Evolutionary conservation across 176 grass and related monocot species (phyloP).

Genomic region (Aegilops bicornis): DNA sequence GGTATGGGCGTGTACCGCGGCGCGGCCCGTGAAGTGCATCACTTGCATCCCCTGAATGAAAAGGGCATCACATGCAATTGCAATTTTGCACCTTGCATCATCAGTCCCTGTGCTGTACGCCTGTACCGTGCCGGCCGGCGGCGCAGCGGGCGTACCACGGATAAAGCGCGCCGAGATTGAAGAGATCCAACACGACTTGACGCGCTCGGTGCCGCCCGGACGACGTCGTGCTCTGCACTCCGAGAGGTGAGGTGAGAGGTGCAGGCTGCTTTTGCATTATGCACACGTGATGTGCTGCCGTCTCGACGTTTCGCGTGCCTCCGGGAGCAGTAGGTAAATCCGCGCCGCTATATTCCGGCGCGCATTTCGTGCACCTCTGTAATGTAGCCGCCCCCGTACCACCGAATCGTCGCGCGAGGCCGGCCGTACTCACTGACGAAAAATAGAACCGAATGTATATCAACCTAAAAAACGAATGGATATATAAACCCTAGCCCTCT

Average conservation of each 20-base stretch:
- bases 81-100: neutral
- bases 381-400: neutral
- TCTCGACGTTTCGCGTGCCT: neutral
- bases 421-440: neutral
- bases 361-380: neutral
- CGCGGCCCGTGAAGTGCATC: neutral
- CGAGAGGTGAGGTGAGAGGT: no score
- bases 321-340: no score
- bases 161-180: neutral
- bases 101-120: no score
- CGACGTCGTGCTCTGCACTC: neutral
- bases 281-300: neutral
- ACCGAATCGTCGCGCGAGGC: neutral
- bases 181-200: neutral
- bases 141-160: neutral
- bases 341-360: no score
- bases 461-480: no score
- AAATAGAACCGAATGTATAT: no score
- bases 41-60: neutral
- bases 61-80: no score
- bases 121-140: neutral
- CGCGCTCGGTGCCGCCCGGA: neutral
- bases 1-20: neutral
- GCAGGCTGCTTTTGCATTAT: neutral
- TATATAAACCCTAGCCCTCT: no score